These are phyloP conservation scores for Tetrahymena thermophila DNA, from an alignment of 73 alveolate species.

Conservation along the genomic window DNA sequence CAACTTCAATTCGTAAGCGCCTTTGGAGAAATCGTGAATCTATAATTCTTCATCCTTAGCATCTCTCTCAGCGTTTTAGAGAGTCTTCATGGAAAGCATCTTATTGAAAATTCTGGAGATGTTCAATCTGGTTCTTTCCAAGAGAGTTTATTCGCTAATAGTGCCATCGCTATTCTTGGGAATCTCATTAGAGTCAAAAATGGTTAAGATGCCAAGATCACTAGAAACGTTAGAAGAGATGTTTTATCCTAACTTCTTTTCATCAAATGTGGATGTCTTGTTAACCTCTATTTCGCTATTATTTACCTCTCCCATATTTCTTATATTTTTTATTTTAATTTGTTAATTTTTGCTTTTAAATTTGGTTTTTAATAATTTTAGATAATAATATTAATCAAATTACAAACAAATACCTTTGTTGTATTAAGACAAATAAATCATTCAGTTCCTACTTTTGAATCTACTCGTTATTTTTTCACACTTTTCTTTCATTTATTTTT, in stretches of 20 bases:
- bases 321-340: background rate
- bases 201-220: background rate
- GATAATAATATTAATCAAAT: background rate
- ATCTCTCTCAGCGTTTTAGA: background rate
- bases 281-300: background rate
- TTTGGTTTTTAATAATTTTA: background rate
- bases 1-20: background rate
- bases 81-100: background rate
- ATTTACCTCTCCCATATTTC: background rate
- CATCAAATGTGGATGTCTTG: background rate
- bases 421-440: background rate
- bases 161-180: background rate
- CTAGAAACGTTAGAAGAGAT: background rate
- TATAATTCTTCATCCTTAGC: background rate
- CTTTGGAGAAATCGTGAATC: slow-evolving; percentile 1
- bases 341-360: background rate
- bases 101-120: background rate
- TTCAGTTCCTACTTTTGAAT: background rate
- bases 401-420: background rate
- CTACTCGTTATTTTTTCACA: background rate
- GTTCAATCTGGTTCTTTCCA: background rate
- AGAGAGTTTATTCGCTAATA: background rate
- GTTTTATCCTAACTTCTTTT: background rate
- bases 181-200: background rate
- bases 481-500: background rate